Evolutionary conservation across 2,329 filamentous ascomycete genomes (phyloP).

Genomic region (Talaromyces sp.): DNA sequence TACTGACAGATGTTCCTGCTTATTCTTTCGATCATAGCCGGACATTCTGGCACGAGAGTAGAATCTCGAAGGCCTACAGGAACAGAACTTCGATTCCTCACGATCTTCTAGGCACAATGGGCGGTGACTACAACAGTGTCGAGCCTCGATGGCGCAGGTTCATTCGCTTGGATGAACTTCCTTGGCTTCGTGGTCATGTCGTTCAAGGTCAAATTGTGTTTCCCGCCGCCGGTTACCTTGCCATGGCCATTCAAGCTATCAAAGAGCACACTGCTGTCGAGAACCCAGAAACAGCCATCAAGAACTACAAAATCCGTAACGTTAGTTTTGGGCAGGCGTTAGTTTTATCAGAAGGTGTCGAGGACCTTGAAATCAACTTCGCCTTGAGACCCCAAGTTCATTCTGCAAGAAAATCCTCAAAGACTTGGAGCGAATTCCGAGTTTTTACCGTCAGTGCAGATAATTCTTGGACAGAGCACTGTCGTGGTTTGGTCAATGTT

Average conservation of each 20-base stretch:
- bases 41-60: slow-evolving; percentile 15
- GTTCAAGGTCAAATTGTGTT: slow-evolving; percentile 32
- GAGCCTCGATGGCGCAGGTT: slow-evolving; percentile 28
- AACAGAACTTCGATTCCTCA: slow-evolving; percentile 4
- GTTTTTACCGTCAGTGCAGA: neutral
- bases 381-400: neutral
- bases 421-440: slow-evolving; percentile 1
- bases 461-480: neutral
- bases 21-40: neutral
- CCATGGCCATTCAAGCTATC: slow-evolving; percentile 28
- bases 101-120: slow-evolving; percentile 13
- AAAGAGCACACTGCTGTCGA: slow-evolving; percentile 19
- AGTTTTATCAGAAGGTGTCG: neutral
- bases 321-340: slow-evolving; percentile 16
- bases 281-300: slow-evolving; percentile 19
- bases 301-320: slow-evolving; percentile 18
- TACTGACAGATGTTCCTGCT: neutral
- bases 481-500: neutral
- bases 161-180: slow-evolving; percentile 28
- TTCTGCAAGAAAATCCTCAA: neutral
- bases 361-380: neutral
- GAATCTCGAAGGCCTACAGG: slow-evolving; percentile 19
- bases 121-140: neutral
- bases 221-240: slow-evolving; percentile 30
- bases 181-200: slow-evolving; percentile 34